Evolutionary conservation across 2,329 filamentous ascomycete species (phyloP).

Genomic region (Atkinsonella texensis): DNA sequence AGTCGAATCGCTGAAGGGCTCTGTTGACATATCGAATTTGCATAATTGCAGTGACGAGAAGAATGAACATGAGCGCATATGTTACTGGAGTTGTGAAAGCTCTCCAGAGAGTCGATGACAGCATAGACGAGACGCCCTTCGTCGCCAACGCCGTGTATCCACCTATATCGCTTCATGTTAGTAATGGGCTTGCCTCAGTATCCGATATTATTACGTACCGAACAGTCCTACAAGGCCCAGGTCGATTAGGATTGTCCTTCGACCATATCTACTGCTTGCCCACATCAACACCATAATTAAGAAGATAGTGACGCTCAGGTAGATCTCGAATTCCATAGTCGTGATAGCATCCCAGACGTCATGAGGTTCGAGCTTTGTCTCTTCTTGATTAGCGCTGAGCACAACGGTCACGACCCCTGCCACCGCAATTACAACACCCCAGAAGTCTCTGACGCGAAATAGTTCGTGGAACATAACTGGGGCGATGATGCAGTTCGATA

Average conservation of each 20-base stretch:
- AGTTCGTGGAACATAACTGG: slow-evolving; percentile 86
- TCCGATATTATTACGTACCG: slow-evolving; percentile 42
- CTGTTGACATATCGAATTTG: slow-evolving; percentile 95
- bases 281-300: slow-evolving; percentile 71
- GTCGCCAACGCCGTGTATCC: slow-evolving; percentile 96
- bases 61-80: slow-evolving; percentile 68
- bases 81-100: slow-evolving; percentile 87
- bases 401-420: slow-evolving; percentile 86
- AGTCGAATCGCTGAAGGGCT: slow-evolving; percentile 80
- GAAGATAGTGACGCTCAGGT: slow-evolving; percentile 62
- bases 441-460: slow-evolving; percentile 74
- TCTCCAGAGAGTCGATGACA: slow-evolving; percentile 81
- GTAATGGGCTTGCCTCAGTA: background rate
- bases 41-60: slow-evolving; percentile 80
- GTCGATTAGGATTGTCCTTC: slow-evolving; percentile 79
- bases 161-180: slow-evolving; percentile 34
- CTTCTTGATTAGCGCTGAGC: slow-evolving; percentile 76
- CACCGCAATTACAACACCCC: slow-evolving; percentile 80
- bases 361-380: slow-evolving; percentile 80
- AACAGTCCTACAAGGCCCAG: slow-evolving; percentile 87
- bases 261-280: slow-evolving; percentile 73
- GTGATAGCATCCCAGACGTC: slow-evolving; percentile 87
- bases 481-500: slow-evolving; percentile 95
- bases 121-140: slow-evolving; percentile 89
- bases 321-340: slow-evolving; percentile 80